A percentile compares a stretch with the other conserved stretches of the same genome.
These are phyloP conservation scores for Paramyrothecium roridum DNA, from an alignment of 2,329 filamentous ascomycete genomes.

Conservation along the genomic window DNA sequence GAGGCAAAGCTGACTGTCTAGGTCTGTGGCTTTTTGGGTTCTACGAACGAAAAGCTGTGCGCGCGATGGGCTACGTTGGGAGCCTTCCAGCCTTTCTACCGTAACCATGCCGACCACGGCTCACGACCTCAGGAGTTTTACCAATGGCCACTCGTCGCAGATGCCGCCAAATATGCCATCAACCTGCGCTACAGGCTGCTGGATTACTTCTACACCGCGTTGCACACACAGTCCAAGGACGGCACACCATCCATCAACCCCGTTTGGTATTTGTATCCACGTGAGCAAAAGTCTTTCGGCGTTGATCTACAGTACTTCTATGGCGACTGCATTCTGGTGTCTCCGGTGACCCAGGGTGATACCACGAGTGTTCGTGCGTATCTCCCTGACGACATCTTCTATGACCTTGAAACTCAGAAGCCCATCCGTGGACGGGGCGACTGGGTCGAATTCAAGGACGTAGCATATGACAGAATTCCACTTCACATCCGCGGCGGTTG, in stretches of 20 bases:
- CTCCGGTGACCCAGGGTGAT: constrained; percentile 39
- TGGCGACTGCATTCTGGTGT: constrained; percentile 39
- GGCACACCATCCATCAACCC: constrained; percentile 66
- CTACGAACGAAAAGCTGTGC: constrained; percentile 59
- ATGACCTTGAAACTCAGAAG: constrained; percentile 44
- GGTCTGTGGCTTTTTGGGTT: constrained; percentile 64
- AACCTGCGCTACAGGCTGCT: constrained; percentile 66
- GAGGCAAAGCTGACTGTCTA: background rate
- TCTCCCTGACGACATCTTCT: constrained; percentile 43
- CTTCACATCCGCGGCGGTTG: constrained; percentile 61
- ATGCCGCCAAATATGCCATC: constrained; percentile 64
- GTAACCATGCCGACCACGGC: constrained; percentile 58
- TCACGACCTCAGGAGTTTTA: constrained; percentile 60
- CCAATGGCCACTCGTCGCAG: constrained; percentile 57
- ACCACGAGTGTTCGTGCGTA: constrained; percentile 38
- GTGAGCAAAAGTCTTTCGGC: constrained; percentile 35
- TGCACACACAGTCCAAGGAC: constrained; percentile 53
- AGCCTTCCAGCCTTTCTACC: constrained; percentile 66
- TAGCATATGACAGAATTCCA: constrained; percentile 49
- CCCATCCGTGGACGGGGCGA: constrained; percentile 33
- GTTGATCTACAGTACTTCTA: constrained; percentile 46
- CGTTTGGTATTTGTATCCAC: constrained; percentile 66
- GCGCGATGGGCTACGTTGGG: constrained; percentile 65
- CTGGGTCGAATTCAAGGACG: constrained; percentile 22
- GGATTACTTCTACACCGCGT: constrained; percentile 72